These are phyloP conservation scores for Chiua sp. DNA, from an alignment of 1,284 basidiomycete genomes.

Conservation along the genomic window DNA sequence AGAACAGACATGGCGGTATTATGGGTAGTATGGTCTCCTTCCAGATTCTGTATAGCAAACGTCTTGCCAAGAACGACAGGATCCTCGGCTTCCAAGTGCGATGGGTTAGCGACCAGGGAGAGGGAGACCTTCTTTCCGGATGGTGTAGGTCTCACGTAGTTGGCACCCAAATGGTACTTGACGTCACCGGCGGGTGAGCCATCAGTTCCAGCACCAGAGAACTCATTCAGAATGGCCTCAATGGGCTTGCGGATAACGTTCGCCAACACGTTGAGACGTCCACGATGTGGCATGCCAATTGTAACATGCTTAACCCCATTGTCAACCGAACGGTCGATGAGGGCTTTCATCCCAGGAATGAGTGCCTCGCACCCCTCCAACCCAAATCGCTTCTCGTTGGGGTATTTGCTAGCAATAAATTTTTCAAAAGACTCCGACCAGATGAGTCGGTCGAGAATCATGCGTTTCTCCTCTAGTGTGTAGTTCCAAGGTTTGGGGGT, in stretches of 20 bases:
- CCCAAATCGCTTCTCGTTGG: slow-evolving; percentile 99
- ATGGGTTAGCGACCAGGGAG: slow-evolving; percentile 98
- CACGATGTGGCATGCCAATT: slow-evolving; percentile 99
- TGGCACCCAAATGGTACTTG: slow-evolving; percentile 99
- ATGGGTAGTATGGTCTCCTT: slow-evolving; percentile 82
- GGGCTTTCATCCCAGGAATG: slow-evolving; percentile 98
- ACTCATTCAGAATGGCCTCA: slow-evolving; percentile 98
- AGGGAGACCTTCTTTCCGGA: slow-evolving; percentile 98
- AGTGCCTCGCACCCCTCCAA: slow-evolving; percentile 98
- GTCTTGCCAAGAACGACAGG: slow-evolving; percentile 99
- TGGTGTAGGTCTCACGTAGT: slow-evolving; percentile 98
- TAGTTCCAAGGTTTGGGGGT: slow-evolving; percentile 99
- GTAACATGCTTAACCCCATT: slow-evolving; percentile 96
- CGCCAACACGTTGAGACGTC: slow-evolving; percentile 95
- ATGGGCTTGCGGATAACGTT: slow-evolving; percentile 99
- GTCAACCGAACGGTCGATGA: slow-evolving; percentile 98
- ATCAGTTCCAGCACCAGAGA: slow-evolving; percentile 77
- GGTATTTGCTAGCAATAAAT: slow-evolving; percentile 98
- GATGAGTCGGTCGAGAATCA: slow-evolving; percentile 98
- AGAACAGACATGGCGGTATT: slow-evolving; percentile 92
- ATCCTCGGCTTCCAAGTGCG: slow-evolving; percentile 97
- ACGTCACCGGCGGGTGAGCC: slow-evolving; percentile 95
- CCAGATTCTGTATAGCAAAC: slow-evolving; percentile 95
- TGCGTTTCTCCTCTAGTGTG: slow-evolving; percentile 96
- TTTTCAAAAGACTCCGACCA: slow-evolving; percentile 99